Conservation (phyloP, 2,329 filamentous ascomycete genomes). For the Aspergillus latus region DNA sequence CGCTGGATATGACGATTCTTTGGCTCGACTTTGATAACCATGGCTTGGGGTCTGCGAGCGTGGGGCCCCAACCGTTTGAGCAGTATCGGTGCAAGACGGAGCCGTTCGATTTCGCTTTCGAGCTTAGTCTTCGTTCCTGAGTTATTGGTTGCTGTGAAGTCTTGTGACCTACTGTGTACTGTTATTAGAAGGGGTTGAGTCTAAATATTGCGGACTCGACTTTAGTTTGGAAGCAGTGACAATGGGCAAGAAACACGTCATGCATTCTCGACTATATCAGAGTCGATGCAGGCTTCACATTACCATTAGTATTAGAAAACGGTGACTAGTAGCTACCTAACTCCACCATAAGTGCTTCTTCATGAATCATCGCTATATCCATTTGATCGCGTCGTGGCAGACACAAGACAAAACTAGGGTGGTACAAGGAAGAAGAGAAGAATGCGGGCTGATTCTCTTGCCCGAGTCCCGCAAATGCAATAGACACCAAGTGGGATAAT, state of each 20-base stretch:
- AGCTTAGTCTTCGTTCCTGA: slow-evolving; percentile 1
- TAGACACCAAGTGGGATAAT: slow-evolving; percentile 3
- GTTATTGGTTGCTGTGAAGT: neutral
- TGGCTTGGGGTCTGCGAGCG: slow-evolving; percentile 30
- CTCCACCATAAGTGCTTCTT: slow-evolving; percentile 8
- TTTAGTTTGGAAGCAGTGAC: no score
- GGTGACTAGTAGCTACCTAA: slow-evolving; percentile 4
- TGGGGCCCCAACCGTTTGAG: slow-evolving; percentile 7
- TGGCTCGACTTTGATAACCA: slow-evolving; percentile 34
- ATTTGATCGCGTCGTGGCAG: slow-evolving; percentile 5
- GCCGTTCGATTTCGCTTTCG: slow-evolving; percentile 7
- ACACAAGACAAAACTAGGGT: slow-evolving; percentile 5
- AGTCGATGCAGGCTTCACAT: slow-evolving; percentile 8
- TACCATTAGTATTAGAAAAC: slow-evolving; percentile 16
- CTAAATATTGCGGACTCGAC: no score
- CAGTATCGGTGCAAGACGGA: slow-evolving; percentile 5
- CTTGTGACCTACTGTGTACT: neutral
- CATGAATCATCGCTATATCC: slow-evolving; percentile 17
- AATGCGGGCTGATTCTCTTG: no score
- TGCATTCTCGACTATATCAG: neutral
- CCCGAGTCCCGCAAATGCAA: slow-evolving; percentile 7
- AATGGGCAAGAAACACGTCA: no score
- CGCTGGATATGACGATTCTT: slow-evolving; percentile 23
- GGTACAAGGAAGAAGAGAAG: slow-evolving; percentile 3
- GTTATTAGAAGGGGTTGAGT: no score